Conservation (phyloP, 2,329 filamentous ascomycete species). For the Fusarium sp. region DNA sequence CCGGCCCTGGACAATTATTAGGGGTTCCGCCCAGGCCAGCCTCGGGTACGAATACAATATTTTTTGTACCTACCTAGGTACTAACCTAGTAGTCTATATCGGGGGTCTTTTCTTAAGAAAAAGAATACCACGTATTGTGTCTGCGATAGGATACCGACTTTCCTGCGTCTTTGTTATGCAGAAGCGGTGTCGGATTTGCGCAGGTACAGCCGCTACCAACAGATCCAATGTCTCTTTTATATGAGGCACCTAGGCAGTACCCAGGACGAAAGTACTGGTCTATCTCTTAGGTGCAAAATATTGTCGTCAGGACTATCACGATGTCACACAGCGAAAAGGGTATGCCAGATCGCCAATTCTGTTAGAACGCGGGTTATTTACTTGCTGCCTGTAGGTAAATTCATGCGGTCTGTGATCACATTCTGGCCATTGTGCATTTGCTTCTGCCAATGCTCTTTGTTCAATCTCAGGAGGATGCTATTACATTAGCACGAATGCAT, state of each 20-base stretch:
- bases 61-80: no score
- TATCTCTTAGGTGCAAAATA: neutral
- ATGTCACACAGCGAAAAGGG: neutral
- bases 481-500: slow-evolving; percentile 12
- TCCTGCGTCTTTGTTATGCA: neutral
- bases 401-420: neutral
- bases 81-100: no score
- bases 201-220: neutral
- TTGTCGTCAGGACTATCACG: neutral
- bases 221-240: neutral
- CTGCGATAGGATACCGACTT: neutral
- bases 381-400: neutral
- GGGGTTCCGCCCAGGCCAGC: slow-evolving; percentile 35
- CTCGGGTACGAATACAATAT: slow-evolving; percentile 24
- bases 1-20: slow-evolving; percentile 38
- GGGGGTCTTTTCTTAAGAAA: neutral
- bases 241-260: neutral
- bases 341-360: neutral
- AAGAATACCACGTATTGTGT: neutral
- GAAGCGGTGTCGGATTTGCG: neutral
- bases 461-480: slow-evolving; percentile 1
- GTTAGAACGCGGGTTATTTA: neutral
- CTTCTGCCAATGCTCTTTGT: slow-evolving; percentile 11
- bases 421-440: slow-evolving; percentile 1
- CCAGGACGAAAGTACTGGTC: neutral